Evolutionary conservation across 202 grass and related monocot species (phyloP).

Genomic region (Zizania palustris): DNA sequence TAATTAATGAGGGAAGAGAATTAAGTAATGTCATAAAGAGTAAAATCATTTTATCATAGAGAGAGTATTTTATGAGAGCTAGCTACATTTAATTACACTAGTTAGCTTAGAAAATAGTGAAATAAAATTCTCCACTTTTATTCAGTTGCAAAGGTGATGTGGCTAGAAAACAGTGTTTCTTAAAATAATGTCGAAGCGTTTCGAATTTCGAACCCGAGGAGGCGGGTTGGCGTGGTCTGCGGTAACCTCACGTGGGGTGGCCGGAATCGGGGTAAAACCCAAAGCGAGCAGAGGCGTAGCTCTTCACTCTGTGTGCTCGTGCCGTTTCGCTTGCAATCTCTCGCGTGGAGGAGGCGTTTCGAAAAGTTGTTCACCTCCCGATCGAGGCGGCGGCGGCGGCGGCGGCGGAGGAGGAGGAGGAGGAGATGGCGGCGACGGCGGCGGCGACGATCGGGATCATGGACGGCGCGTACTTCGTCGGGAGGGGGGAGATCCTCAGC

Average conservation of each 20-base stretch:
- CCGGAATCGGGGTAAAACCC: conserved; percentile 8
- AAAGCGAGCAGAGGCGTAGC: background rate
- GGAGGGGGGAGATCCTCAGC: conserved; percentile 81
- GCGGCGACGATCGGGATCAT: conserved; percentile 81
- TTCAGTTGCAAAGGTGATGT: no score
- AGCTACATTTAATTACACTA: no score
- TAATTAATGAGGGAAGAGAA: no score
- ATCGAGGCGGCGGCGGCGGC: background rate
- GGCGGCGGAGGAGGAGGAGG: background rate
- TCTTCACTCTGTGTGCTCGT: background rate
- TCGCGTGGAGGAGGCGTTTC: conserved; percentile 25
- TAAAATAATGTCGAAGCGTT: no score
- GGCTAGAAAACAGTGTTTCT: no score
- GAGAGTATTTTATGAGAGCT: no score
- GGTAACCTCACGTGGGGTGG: conserved; percentile 15
- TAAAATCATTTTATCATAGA: no score
- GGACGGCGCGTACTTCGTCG: conserved; percentile 95
- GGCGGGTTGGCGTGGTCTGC: background rate
- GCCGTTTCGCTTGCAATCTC: background rate
- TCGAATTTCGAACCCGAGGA: background rate
- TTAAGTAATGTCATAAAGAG: no score
- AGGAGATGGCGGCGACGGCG: conserved; percentile 49
- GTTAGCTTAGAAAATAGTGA: no score
- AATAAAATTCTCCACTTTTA: no score
- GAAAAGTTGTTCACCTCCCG: conserved; percentile 41